Base-by-base conservation (phyloP, 1,284 basidiomycete genomes). In the Laetiporus sulphureus region DNA sequence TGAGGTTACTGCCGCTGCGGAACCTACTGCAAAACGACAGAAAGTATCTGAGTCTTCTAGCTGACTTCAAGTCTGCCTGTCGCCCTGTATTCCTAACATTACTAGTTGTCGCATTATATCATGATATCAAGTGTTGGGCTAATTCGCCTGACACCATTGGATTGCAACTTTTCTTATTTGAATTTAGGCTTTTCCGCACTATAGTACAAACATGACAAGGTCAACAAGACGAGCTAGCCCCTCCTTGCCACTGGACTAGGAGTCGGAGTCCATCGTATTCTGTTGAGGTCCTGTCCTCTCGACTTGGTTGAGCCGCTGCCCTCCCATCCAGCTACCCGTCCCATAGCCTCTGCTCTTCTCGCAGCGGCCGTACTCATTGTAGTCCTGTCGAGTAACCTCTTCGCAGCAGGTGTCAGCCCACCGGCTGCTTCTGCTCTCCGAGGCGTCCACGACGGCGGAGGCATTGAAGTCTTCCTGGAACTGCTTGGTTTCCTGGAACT, bases 251-350 rank as follows among this genome's bases (percentile, higher is more conserved):
- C 59, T 24, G 62, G 61, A 50, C 60, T 65, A 2, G 87, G 87
- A 38, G 84, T 90, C 4, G 88, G 88, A 34, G 88, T 91, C 88
- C 88, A 91, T 54, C 83, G 66, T 34, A 85, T 72, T 32, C 67
- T 69, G 47, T 73, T 76, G 36, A 84, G 56, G 53, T 85, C 81
- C 49, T 69, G 74, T 47, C 78, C 75, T 53, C 70, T 73, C 30
- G 59, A 58, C 47, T 65, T 63, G 32, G 59, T 44, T 18, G 32
- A 50, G 13, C 44, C 22, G 15, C 46, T 54, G 15, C 67, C 63
- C 44, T 76, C 72, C 85, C 85, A 87, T 1, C 74, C 69, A 2
- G 77, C 68, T 12, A 65, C 63, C 48, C 65, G 69, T 32, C 77
- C 80, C 80, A 83, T 85, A 3, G 72, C 81, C 16, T 85, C 83